Percentiles rank a stretch among this genome's conserved stretches.
Conservation (phyloP, 768 basidiomycete species). For the Termitomyces sp. region DNA sequence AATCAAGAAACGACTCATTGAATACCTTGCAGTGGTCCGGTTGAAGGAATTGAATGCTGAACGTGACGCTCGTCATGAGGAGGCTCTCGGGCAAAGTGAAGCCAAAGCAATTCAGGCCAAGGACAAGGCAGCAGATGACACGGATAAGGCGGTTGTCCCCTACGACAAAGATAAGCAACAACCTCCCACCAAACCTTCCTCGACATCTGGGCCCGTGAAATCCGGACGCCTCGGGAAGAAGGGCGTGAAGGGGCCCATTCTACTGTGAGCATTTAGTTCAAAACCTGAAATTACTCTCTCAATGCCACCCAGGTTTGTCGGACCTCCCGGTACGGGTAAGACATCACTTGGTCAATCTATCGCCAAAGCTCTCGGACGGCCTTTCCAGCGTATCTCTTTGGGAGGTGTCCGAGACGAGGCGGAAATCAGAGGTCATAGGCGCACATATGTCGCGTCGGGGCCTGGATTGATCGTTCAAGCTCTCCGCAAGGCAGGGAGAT, state of each 20-base stretch:
- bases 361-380: conserved; percentile 74
- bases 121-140: conserved; percentile 14
- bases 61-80: conserved; percentile 27
- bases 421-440: conserved; percentile 43
- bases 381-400: conserved; percentile 88
- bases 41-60: conserved; percentile 43
- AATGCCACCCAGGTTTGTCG: conserved; percentile 60
- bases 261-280: conserved; percentile 38
- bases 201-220: conserved; percentile 8
- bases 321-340: conserved; percentile 89
- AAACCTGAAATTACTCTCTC: background rate
- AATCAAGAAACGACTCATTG: conserved; percentile 87
- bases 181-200: conserved; percentile 11
- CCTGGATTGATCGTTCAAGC: conserved; percentile 85
- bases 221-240: conserved; percentile 24
- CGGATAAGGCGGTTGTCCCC: conserved; percentile 23
- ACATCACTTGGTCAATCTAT: conserved; percentile 89
- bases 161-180: conserved; percentile 18
- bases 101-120: conserved; percentile 15
- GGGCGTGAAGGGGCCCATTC: conserved; percentile 63
- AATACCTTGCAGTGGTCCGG: conserved; percentile 86
- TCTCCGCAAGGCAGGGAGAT: conserved; percentile 73
- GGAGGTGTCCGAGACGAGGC: conserved; percentile 94
- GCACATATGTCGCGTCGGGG: conserved; percentile 90
- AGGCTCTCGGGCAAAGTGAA: conserved; percentile 16